Conservation (phyloP, 2,329 filamentous ascomycete species). For the Claviceps paspali region DNA sequence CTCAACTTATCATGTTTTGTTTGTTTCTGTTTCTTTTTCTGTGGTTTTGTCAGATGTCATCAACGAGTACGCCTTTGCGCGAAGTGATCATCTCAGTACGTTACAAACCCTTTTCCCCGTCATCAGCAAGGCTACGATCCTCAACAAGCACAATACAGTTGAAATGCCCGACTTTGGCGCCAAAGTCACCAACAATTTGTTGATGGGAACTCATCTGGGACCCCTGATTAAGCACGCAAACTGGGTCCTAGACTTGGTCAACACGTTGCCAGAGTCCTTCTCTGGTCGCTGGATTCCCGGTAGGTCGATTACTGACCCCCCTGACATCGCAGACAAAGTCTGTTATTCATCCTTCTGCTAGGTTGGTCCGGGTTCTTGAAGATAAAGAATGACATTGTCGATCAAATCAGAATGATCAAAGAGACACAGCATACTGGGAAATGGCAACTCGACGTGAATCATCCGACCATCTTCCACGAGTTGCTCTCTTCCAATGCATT, state of each 20-base stretch:
- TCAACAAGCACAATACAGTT: constrained; percentile 10
- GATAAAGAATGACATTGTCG: constrained; percentile 23
- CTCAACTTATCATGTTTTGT: too few relatives aligned
- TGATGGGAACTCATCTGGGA: constrained; percentile 23
- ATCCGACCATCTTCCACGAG: constrained; percentile 22
- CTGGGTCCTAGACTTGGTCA: constrained; percentile 20
- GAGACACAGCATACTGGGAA: constrained; percentile 18
- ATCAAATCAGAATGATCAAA: constrained; percentile 21
- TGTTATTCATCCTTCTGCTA: constrained; percentile 10
- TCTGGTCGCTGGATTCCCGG: constrained; percentile 20
- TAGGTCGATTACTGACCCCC: constrained; percentile 6
- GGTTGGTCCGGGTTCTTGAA: constrained; percentile 23
- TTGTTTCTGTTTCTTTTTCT: not conserved
- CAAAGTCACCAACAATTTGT: constrained; percentile 19
- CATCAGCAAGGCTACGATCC: not conserved
- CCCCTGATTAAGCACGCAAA: constrained; percentile 21
- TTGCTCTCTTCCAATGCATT: constrained; percentile 17
- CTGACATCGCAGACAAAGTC: not conserved
- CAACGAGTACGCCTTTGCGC: constrained; percentile 24
- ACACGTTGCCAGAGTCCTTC: constrained; percentile 19
- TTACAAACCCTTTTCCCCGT: not conserved
- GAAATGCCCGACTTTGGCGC: constrained; percentile 20
- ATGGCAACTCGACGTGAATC: constrained; percentile 18
- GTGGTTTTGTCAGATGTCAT: constrained; percentile 18
- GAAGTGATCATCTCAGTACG: constrained; percentile 17